Conservation (phyloP, 441 rosid genomes). For the Theobroma grandiflorum region DNA sequence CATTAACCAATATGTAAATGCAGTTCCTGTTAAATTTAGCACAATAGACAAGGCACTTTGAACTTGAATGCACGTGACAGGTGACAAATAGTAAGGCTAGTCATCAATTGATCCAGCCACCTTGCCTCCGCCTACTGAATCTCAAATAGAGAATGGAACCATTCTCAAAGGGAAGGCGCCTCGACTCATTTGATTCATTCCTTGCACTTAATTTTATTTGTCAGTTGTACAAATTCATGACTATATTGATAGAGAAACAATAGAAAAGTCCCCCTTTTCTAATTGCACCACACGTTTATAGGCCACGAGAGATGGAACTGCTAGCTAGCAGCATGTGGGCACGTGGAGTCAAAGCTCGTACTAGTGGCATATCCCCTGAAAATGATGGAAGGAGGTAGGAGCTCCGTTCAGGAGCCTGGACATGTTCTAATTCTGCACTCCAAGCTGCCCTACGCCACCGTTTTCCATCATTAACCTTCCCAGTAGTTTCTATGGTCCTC, state of each 20-base stretch:
- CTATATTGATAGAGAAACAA: constrained; percentile 2
- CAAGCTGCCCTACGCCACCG: not conserved
- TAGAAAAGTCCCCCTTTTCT: constrained; percentile 10
- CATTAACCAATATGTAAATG: no score
- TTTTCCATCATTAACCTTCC: not conserved
- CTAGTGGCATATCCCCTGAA: not conserved
- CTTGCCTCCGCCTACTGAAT: not conserved
- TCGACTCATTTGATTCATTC: not conserved
- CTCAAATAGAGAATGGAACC: not conserved
- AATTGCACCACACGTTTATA: constrained; percentile 20
- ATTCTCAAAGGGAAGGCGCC: not conserved
- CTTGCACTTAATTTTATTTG: not conserved
- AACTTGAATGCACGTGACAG: no score
- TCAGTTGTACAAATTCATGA: not conserved
- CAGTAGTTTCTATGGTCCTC: constrained; percentile 2
- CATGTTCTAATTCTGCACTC: not conserved
- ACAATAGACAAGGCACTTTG: no score
- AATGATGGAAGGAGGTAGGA: constrained; percentile 15
- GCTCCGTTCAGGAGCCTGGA: constrained; percentile 7
- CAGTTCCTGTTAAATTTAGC: no score
- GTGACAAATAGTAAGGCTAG: no score
- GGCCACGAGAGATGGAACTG: not conserved
- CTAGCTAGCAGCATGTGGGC: not conserved
- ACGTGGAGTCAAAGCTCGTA: not conserved
- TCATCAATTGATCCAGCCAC: not conserved